Evolutionary conservation across 345 rosid species (phyloP).

Genomic region (Microthlaspi erraticum): DNA sequence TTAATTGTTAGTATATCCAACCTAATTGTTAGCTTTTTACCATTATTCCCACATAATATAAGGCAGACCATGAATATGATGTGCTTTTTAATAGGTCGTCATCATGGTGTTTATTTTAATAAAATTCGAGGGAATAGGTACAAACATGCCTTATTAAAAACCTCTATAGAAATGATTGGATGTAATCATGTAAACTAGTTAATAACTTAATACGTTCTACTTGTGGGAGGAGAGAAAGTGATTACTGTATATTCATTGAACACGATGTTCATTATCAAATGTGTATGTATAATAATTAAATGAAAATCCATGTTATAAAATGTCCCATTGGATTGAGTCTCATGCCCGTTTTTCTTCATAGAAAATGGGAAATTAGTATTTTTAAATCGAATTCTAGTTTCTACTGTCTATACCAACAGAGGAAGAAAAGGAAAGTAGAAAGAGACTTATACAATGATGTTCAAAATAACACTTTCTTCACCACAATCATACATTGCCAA

Average conservation of each 20-base stretch:
- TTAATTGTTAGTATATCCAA: constrained; percentile 10
- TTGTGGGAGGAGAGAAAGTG: constrained; percentile 17
- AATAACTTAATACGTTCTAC: constrained; percentile 16
- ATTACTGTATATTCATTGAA: too few species aligned
- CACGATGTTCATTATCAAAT: too few species aligned
- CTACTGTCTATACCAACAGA: not conserved
- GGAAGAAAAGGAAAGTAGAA: constrained; percentile 1
- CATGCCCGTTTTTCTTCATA: constrained; percentile 4
- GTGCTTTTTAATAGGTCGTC: constrained; percentile 21
- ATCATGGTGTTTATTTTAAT: constrained; percentile 20
- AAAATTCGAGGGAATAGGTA: not conserved
- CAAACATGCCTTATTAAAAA: constrained; percentile 15
- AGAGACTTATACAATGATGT: constrained; percentile 20
- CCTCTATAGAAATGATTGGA: constrained; percentile 1
- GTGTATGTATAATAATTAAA: not conserved
- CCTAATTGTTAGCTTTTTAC: constrained; percentile 22
- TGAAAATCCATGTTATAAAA: not conserved
- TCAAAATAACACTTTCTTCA: constrained; percentile 22
- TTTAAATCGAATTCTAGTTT: not conserved
- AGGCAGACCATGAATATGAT: constrained; percentile 33
- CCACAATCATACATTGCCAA: constrained; percentile 14
- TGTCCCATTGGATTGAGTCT: not conserved
- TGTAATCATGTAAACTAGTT: not conserved
- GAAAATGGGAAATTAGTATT: not conserved
- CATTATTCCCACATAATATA: constrained; percentile 7